phyloP scores from a whole-genome alignment of 805 yeast genomes.

The Saccharomycopsis malanga region DNA sequence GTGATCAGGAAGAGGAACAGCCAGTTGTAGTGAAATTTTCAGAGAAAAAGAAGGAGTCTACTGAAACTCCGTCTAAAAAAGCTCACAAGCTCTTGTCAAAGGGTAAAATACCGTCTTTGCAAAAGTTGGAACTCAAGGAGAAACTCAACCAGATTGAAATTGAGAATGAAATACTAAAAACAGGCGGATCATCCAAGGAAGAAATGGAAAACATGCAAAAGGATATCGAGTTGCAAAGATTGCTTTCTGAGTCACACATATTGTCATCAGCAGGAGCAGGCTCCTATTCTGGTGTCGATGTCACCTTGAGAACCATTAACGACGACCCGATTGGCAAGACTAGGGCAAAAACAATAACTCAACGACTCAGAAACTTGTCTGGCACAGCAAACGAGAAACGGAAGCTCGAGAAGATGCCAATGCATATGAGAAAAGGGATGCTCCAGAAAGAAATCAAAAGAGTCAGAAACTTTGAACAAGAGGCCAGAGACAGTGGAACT shows the following conservation, averaged over 20 bases:
- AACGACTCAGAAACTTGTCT: slow-evolving; percentile 42
- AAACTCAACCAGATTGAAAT: slow-evolving; percentile 31
- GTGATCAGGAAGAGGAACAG: slow-evolving; percentile 23
- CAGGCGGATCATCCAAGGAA: slow-evolving; percentile 30
- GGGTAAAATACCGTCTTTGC: slow-evolving; percentile 53
- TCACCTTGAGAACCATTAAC: slow-evolving; percentile 56
- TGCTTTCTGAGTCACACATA: slow-evolving; percentile 67
- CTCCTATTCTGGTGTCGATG: slow-evolving; percentile 54
- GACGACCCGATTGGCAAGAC: slow-evolving; percentile 62
- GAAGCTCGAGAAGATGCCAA: slow-evolving; percentile 74
- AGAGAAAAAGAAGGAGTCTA: not conserved
- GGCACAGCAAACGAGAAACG: slow-evolving; percentile 10
- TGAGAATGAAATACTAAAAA: slow-evolving; percentile 23
- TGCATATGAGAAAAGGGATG: slow-evolving; percentile 84
- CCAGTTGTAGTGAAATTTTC: slow-evolving; percentile 35
- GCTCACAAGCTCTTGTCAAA: slow-evolving; percentile 37
- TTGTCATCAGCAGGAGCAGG: slow-evolving; percentile 27
- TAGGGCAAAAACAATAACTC: slow-evolving; percentile 54
- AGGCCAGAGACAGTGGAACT: slow-evolving; percentile 87
- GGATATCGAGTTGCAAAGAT: slow-evolving; percentile 65
- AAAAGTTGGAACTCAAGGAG: slow-evolving; percentile 28
- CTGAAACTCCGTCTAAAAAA: slow-evolving; percentile 33
- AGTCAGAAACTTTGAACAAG: slow-evolving; percentile 53
- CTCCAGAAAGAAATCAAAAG: slow-evolving; percentile 46
- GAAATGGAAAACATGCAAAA: slow-evolving; percentile 54